A percentile compares a stretch with the other conserved stretches of the same genome.
Evolutionary conservation across 202 grass and related monocot species (phyloP).

Genomic region (Zoysia matrella): DNA sequence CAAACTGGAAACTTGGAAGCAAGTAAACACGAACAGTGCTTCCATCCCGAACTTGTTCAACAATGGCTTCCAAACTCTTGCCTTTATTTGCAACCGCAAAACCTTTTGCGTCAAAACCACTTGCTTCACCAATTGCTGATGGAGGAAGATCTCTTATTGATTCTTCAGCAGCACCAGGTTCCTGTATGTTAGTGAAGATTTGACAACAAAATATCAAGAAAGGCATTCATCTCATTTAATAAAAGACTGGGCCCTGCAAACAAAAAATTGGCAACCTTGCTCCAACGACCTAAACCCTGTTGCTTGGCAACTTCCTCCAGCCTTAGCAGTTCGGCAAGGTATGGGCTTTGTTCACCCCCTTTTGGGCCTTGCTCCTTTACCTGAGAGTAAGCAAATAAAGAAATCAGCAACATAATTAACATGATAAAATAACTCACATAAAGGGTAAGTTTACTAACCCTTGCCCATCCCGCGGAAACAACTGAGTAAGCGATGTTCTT

Average conservation of each 20-base stretch:
- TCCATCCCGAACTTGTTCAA: constrained; percentile 97
- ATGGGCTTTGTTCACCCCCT: constrained; percentile 72
- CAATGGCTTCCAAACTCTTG: constrained; percentile 85
- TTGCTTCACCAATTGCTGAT: constrained; percentile 90
- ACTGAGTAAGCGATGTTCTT: constrained; percentile 82
- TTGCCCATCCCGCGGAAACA: constrained; percentile 93
- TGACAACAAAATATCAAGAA: neutral
- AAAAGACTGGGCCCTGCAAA: constrained; percentile 30
- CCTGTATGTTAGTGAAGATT: constrained; percentile 49
- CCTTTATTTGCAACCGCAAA: constrained; percentile 82
- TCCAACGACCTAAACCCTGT: constrained; percentile 93
- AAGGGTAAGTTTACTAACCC: constrained; percentile 49
- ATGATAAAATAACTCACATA: neutral
- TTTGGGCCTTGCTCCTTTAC: constrained; percentile 88
- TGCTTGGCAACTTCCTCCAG: constrained; percentile 90
- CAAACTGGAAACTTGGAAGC: constrained; percentile 89
- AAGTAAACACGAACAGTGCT: constrained; percentile 89
- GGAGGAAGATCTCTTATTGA: constrained; percentile 93
- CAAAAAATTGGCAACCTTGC: constrained; percentile 61
- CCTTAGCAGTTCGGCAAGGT: constrained; percentile 65
- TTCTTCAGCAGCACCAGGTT: constrained; percentile 74
- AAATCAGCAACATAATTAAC: constrained; percentile 1
- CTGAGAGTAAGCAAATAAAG: constrained; percentile 49
- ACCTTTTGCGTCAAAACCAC: constrained; percentile 90
- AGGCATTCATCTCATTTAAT: constrained; percentile 12